Base-by-base conservation (phyloP, 2,329 filamentous ascomycete genomes). In the Emericellopsis atlantica region DNA sequence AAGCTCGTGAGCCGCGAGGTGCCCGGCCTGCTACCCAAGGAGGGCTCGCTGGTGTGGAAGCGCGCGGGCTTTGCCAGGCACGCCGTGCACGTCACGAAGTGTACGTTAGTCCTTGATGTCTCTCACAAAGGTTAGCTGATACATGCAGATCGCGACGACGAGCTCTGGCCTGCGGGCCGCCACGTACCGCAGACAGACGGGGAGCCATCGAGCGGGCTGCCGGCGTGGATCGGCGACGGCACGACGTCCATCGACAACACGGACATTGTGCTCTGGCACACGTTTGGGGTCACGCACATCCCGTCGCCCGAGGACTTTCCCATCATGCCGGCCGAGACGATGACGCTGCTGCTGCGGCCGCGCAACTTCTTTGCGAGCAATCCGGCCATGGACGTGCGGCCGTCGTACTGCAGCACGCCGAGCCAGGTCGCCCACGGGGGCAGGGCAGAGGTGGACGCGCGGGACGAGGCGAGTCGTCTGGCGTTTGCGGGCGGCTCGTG, bases 191-290 rank as follows among this genome's bases (percentile, higher is more conserved):
- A 94, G 55, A 92, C 88, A 7, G 86, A 81, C 0, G 88, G 88
- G 51, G 80, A 87, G 48, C 82, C 83, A 0, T 83, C 81, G 0
- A 62, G 65, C 34, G 86, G 86, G 26, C 65, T 93, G 3, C 81
- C 83, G 0, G 70, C 79, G 49, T 90, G 85, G 86, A 81, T 92
- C 49, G 77, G 76, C 21, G 76, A 87, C 45, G 79, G 83, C 11
- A 65, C 64, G 36, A 76, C 74, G 43, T 73, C 67, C 22, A 79
- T 94, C 49, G 84, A 83, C 42, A 83, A 95, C 66, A 84, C 79
- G 1, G 85, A 95, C 56, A 65, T 95, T 24, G 88, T 95, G 1
- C 73, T 95, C 14, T 95, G 88, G 88, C 88, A 95, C 63, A 94
- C 87, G 0, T 95, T 95, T 53, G 89, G 89, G 31, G 70, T 95